Base-by-base conservation (phyloP, 345 rosid species). In the Erucastrum elatum region DNA sequence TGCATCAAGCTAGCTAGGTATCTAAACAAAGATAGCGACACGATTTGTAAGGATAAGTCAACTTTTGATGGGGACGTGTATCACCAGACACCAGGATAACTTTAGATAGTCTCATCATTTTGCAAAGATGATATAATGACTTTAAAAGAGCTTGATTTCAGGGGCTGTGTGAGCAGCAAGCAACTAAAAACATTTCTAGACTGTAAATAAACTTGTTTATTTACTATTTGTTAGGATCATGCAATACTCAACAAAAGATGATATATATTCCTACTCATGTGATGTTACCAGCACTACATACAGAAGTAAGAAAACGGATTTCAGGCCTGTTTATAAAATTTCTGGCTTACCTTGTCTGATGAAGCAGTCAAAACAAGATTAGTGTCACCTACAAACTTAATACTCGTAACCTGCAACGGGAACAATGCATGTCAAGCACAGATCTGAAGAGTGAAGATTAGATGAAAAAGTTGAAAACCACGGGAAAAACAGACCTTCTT, bases 281-380 rank as follows among this genome's bases (percentile, higher is more conserved):
- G 35, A 1, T 66, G 21, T 25, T n/a, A 58, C 51, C 59, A 21
- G 68, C 29, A 59, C 67, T 46, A 46, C 15, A 12, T 6, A 58
- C 5, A 66, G 8, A 65, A 41, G 21, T 21, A 21, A 21, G 21
- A 21, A 21, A 21, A 21, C 4, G 2, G 64, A 26, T 33, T 64
- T 29, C 16, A 37, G 35, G 74, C 16, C 5, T n/a, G 31, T 62
- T 37, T 27, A 68, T 9, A 68, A 46, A 2, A 64, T 21, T 31
- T 13, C 44, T 9, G 63, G 49, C 76, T 80, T 82, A 88, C 97
- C 94, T 90, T 96, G 81, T 96, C 99, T 8, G 91, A 89, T 63
- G 98, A 96, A 4, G 92, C 94, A 62, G 94, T 91, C 75, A 96
- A 75, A 71, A 93, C 84, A 51, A 87, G 68, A 77, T 87, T 87